Evolutionary conservation across 805 yeast species (phyloP), one percentile per base, ranked within the genome.

Genomic region (Kuraishia capsulata): DNA sequence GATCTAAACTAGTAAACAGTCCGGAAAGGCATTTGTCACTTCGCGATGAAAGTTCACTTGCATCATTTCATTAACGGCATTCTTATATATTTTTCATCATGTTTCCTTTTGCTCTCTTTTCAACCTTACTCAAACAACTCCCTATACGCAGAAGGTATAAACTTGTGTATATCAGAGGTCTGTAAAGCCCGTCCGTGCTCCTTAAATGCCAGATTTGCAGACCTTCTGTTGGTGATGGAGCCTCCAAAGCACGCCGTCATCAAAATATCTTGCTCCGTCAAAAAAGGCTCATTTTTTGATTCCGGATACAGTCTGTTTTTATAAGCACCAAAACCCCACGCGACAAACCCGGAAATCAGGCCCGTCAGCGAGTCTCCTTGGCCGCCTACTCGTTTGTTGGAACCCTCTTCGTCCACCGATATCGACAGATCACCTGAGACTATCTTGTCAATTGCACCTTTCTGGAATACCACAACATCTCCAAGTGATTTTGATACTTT

Each of bases 301-400:
- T 62, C 70, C 1, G 69, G 68, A 89, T 95, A 85, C 2, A 80
- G 50, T 2, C 64, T 56, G 24, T 67, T 51, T 42, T 73, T 70
- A 52, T 84, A 81, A n/a, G 66, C 59, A 10, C 81, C 80, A 19
- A 70, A 53, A 4, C 83, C 76, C 95, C 95, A 90, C 4, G 86
- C 84, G 25, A 84, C 51, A 50, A 90, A 65, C 0, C 95, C 81
- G 1, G 89, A 88, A n/a, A 88, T 60, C 19, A 85, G 65, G 0
- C 98, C 98, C 1, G 90, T 75, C 30, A 92, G 57, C 0, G 96
- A 83, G 50, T 92, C 98, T 20, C 98, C 98, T 61, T 92, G 97
- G 0, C 98, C 98, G 10, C 97, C 96, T 5, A 85, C 94, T 39
- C 98, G 68, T 51, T 85, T 81, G 36, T 62, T 58, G 5, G 92